Percentiles rank a stretch among this genome's conserved stretches.
phyloP scores from a whole-genome alignment of 208 protist genomes.

The Acanthamoeba lenticulata region DNA sequence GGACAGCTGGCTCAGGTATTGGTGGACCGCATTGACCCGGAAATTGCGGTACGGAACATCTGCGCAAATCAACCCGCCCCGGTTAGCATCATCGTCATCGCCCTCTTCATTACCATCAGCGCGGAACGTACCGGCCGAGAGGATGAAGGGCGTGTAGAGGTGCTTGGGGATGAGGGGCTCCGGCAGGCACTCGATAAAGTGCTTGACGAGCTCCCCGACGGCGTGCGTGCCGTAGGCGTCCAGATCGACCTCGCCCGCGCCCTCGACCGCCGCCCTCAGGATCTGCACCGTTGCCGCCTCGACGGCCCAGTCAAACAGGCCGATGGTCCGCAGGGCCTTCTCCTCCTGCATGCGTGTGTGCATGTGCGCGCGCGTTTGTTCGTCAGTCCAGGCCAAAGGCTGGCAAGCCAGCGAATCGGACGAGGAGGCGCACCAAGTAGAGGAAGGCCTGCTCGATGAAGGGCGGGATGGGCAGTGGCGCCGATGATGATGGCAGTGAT shows the following conservation, averaged over 20 bases:
- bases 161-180: background rate
- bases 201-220: background rate
- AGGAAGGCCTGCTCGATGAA: conserved; percentile 19
- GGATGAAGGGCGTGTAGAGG: background rate
- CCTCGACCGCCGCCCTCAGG: background rate
- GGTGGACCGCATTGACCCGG: background rate
- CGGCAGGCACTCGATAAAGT: background rate
- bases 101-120: too few species aligned
- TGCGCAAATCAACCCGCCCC: background rate
- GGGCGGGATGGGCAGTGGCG: background rate
- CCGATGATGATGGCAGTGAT: too few species aligned
- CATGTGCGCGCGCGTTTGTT: background rate
- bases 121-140: background rate
- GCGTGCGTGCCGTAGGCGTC: background rate
- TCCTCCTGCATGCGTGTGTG: background rate
- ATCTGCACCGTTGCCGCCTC: background rate
- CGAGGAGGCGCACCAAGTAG: background rate
- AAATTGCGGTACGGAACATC: background rate
- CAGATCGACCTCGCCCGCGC: background rate
- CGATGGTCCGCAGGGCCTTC: background rate
- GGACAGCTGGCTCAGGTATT: conserved; percentile 6
- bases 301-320: background rate
- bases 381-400: background rate
- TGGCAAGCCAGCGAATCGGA: too few species aligned
- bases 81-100: background rate